Percentiles rank a stretch among this genome's conserved stretches.
phyloP scores from a whole-genome alignment of 352 stramenopile species.

The Pythium insidiosum region DNA sequence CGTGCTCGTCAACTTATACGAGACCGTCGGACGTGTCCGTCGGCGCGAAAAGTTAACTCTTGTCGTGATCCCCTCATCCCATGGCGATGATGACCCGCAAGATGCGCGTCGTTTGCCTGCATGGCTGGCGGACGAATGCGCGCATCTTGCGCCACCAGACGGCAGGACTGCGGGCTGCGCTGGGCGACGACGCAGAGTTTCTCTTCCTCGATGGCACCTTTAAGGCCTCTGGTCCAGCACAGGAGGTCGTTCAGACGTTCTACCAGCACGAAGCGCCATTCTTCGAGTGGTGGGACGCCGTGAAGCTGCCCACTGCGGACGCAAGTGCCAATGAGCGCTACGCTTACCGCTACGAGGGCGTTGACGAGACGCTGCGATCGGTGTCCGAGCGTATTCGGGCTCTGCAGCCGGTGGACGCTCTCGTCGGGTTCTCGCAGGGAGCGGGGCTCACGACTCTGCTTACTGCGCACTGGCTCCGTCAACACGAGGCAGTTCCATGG shows the following conservation, averaged over 20 bases:
- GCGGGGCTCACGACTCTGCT: conserved; percentile 46
- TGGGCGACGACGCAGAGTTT: conserved; percentile 49
- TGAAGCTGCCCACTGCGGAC: conserved; percentile 18
- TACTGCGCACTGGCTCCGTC: conserved; percentile 45
- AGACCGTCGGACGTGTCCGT: no score
- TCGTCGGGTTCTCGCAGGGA: conserved; percentile 74
- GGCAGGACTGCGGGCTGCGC: conserved; percentile 37
- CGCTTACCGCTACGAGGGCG: conserved; percentile 46
- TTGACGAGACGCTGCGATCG: conserved; percentile 55
- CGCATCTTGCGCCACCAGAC: conserved; percentile 53
- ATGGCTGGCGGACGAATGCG: conserved; percentile 74
- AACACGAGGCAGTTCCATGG: conserved; percentile 37
- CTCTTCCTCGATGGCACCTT: conserved; percentile 63
- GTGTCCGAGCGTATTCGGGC: conserved; percentile 37
- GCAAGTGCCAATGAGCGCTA: conserved; percentile 8
- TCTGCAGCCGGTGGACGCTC: conserved; percentile 41
- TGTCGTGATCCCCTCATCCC: no score
- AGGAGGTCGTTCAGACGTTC: conserved; percentile 51
- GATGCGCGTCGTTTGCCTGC: conserved; percentile 71
- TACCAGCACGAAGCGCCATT: conserved; percentile 49
- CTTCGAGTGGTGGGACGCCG: conserved; percentile 76
- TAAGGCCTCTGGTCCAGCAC: conserved; percentile 37
- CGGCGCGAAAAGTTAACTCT: no score
- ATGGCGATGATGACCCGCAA: conserved; percentile 10
- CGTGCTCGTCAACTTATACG: no score